Base-by-base conservation (phyloP, 75 land plant genomes). In the Isoetes taiwanensis region DNA sequence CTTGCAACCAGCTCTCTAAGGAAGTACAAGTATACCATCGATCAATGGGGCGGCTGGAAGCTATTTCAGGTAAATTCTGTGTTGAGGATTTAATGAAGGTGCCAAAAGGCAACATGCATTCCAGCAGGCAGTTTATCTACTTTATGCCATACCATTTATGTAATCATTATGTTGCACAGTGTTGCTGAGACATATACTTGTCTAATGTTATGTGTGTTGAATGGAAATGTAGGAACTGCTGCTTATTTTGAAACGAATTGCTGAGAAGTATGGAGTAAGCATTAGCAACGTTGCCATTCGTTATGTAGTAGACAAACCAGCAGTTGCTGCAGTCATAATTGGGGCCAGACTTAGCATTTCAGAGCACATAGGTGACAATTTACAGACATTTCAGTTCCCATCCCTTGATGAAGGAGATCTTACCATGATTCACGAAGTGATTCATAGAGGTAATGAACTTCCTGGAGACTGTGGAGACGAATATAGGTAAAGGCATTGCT, bases 381-480 rank as follows among this genome's bases (percentile, higher is more conserved):
- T 43, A 17, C 54, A 32, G 28, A 32, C 56, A 12, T 67, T 43
- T 30, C 50, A 54, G 28, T 67, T 67, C 63, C 70, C 70, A 33
- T 62, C 63, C 23, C 35, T 67, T 31, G 70, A 67, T 60, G 64
- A 54, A 58, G 55, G 41, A 14, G 70, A 67, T 25, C 1, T 67
- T 3, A 54, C 70, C 21, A 28, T 67, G 42, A 67, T 67, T 33
- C 64, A 67, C 28, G 33, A 62, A 9, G 56, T 67, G 26, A 63
- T 67, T 54, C 48, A 59, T 25, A 67, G 54, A 43, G 70, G 70
- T 3, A 67, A 27, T 28, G 52, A 43, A 11, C 43, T 67, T 34
- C 40, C 63, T 23, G 70, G 70, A 0, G 70, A 67, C 33, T 67
- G 70, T 58, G 70, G 70, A 25, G 70, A 67, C 60, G 70, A 67